phyloP scores from a whole-genome alignment of 352 stramenopile genomes.

The Globisporangium ultimum region DNA sequence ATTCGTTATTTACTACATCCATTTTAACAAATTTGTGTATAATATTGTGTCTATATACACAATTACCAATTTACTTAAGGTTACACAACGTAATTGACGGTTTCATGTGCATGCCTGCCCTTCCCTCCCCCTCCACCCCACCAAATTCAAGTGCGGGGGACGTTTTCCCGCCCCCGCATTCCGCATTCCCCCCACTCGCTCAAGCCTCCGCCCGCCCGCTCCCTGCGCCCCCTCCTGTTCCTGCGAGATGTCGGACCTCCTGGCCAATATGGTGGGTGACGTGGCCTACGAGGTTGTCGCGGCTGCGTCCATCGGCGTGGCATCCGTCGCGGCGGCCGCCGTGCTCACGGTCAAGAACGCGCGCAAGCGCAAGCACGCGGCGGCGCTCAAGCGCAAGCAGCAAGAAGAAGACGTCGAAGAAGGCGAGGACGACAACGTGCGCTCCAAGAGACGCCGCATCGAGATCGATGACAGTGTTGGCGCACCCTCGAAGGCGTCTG shows the following conservation, averaged over 20 bases:
- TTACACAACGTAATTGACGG: no score
- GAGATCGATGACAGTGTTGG: slow-evolving; percentile 10
- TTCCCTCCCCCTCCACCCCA: no score
- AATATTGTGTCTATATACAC: no score
- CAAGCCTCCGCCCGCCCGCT: neutral
- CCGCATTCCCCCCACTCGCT: slow-evolving; percentile 5
- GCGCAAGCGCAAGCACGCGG: slow-evolving; percentile 25
- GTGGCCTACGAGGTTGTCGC: slow-evolving; percentile 45
- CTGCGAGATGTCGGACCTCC: slow-evolving; percentile 17
- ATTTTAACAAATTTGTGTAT: no score
- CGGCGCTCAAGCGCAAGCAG: neutral
- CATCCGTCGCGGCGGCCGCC: slow-evolving; percentile 31
- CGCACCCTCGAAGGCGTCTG: slow-evolving; percentile 1
- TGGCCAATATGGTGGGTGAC: slow-evolving; percentile 36
- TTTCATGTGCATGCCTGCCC: no score
- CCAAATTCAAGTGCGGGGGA: slow-evolving; percentile 8
- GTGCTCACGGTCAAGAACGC: slow-evolving; percentile 16
- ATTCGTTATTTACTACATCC: no score
- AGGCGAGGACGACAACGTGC: neutral
- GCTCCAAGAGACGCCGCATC: slow-evolving; percentile 31
- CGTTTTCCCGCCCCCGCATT: slow-evolving; percentile 9
- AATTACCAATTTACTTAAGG: no score
- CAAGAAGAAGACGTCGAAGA: slow-evolving; percentile 3
- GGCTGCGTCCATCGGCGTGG: slow-evolving; percentile 41
- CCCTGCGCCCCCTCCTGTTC: slow-evolving; percentile 3